Conservation (phyloP, 2,329 filamentous ascomycete species). For the Diaporthe sp. region DNA sequence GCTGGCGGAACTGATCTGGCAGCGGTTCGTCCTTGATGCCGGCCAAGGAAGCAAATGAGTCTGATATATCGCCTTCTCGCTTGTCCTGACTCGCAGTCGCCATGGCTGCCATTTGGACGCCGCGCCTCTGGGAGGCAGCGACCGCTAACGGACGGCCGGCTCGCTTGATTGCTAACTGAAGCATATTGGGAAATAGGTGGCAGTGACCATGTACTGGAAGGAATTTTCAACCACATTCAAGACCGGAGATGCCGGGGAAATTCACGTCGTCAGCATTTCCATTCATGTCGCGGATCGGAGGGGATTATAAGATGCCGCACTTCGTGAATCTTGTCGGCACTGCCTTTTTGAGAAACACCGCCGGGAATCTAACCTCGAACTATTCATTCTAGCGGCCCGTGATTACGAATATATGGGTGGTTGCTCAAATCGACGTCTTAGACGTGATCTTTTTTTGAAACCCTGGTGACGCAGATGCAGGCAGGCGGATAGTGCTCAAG, state of each 20-base stretch:
- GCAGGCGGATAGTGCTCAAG: neutral
- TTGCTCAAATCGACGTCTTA: neutral
- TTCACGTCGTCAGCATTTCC: neutral
- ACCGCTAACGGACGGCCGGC: slow-evolving; percentile 4
- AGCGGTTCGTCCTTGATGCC: slow-evolving; percentile 61
- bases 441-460: neutral
- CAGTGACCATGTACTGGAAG: neutral
- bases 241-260: neutral
- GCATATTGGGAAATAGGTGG: neutral
- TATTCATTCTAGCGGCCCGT: neutral
- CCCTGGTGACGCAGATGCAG: neutral
- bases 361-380: neutral
- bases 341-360: neutral
- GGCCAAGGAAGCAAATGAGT: slow-evolving; percentile 72
- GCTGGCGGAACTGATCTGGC: slow-evolving; percentile 67
- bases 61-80: slow-evolving; percentile 73
- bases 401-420: neutral
- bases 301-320: slow-evolving; percentile 4
- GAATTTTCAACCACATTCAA: neutral
- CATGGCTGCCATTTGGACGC: slow-evolving; percentile 42
- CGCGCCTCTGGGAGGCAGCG: neutral
- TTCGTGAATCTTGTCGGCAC: slow-evolving; percentile 1
- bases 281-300: neutral
- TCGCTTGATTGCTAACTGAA: slow-evolving; percentile 10
- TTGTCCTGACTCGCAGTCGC: slow-evolving; percentile 51